phyloP scores from a whole-genome alignment of 192 early-diverging fungal genomes.

The Physocladia obscura region DNA sequence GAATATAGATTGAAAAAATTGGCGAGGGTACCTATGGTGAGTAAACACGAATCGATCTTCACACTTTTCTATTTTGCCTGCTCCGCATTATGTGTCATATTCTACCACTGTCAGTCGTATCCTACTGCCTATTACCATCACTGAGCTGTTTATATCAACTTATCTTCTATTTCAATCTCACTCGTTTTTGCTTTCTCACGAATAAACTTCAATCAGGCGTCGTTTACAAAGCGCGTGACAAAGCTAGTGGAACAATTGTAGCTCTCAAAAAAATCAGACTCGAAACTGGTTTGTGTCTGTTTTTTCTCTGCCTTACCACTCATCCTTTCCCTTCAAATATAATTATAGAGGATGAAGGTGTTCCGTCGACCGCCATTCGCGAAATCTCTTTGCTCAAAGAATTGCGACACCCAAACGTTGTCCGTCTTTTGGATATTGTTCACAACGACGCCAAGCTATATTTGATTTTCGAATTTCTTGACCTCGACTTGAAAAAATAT shows the following conservation, averaged over 20 bases:
- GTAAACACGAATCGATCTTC: no score
- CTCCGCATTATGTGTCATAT: no score
- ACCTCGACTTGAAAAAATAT: constrained; percentile 85
- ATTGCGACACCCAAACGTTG: constrained; percentile 85
- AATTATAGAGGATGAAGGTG: constrained; percentile 78
- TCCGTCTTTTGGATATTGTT: constrained; percentile 80
- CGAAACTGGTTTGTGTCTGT: constrained; percentile 39
- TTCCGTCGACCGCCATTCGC: constrained; percentile 95
- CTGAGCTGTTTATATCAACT: no score
- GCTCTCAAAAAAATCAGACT: constrained; percentile 95
- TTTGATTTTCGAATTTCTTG: constrained; percentile 94
- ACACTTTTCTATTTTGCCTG: no score
- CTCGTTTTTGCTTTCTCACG: no score
- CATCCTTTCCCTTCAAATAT: constrained; percentile 9
- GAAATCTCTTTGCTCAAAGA: constrained; percentile 99
- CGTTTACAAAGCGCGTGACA: constrained; percentile 77
- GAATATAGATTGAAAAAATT: constrained; percentile 93
- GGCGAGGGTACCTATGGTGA: constrained; percentile 98
- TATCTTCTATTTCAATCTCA: no score
- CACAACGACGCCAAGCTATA: constrained; percentile 85
- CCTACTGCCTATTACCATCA: no score
- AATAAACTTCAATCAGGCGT: no score
- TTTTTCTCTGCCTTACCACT: constrained; percentile 33
- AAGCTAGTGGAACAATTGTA: constrained; percentile 78
- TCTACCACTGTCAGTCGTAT: no score